Base-by-base conservation (phyloP, 1,139 yeast genomes). In the Geotrichum histeridarum region DNA sequence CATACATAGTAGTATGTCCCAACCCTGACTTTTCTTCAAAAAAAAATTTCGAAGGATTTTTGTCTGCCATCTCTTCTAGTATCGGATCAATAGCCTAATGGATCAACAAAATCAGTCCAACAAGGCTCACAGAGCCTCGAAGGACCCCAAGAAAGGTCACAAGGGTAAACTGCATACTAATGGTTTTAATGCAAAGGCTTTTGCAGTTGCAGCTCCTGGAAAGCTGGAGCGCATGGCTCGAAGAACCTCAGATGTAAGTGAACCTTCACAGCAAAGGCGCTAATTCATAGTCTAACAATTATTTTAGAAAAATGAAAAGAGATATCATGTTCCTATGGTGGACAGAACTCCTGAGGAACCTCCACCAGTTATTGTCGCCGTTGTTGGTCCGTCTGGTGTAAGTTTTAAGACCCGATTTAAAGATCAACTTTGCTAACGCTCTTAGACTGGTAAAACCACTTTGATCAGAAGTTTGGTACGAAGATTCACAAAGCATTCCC, bases 261-360 rank as follows among this genome's bases (percentile, higher is more conserved):
- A 9, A 32, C 8, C 15, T 32, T 31, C 15, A 22, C 8, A 42
- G 18, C 11, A 11, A 42, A 2, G 2, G 35, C 14, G 18, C 18
- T 9, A 11, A 42, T 30, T 22, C n/a, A 17, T 17, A 31, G 7
- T 9, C 57, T 49, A 43, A 43, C 53, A 15, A 9, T n/a, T 6
- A 12, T 14, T 39, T 18, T 32, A 64, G 64, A 63, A 74, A 51
- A 84, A 84, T 61, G 99, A 94, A 70, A 84, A 80, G 68, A 86
- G 83, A 68, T 78, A 86, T 66, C 99, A 93, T 76, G 97, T 91
- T 32, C 99, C 99, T 14, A 90, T 93, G 97, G 86, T 93, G 51
- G 96, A 93, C 67, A 78, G 99, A 64, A 90, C 98, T 0, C 98
- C 99, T 0, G 99, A 93, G 55, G 97, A 91, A 64, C 97, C 99